Evolutionary conservation across 257 asterid species (phyloP).

Genomic region (Thymus mandschuricus): DNA sequence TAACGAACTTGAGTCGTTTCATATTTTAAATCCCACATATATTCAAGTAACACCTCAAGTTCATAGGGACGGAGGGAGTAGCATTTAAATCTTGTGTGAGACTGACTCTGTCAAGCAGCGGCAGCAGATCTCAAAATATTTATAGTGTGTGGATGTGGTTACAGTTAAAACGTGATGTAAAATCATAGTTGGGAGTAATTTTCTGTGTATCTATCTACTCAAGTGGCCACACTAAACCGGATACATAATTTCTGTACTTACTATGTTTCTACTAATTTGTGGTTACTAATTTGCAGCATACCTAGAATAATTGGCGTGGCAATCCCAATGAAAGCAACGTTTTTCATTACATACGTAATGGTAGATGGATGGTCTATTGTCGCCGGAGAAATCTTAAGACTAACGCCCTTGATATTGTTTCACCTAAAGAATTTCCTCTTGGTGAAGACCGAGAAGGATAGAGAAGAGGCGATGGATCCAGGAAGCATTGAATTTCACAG

Average conservation of each 20-base stretch:
- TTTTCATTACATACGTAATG: conserved; percentile 93
- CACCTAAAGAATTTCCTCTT: conserved; percentile 84
- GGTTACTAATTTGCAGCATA: conserved; percentile 54
- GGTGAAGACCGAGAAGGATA: conserved; percentile 93
- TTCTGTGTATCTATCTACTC: too few relatives aligned
- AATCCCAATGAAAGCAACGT: conserved; percentile 97
- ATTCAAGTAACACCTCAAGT: too few relatives aligned
- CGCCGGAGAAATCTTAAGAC: conserved; percentile 87
- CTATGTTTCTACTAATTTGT: neutral
- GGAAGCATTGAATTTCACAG: conserved; percentile 90
- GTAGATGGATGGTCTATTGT: conserved; percentile 98
- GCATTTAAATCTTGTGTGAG: too few relatives aligned
- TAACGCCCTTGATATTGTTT: conserved; percentile 72
- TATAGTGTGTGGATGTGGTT: too few relatives aligned
- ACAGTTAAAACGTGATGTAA: too few relatives aligned
- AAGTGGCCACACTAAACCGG: too few relatives aligned
- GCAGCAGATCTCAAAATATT: too few relatives aligned
- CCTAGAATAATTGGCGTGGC: conserved; percentile 80
- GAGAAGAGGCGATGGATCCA: conserved; percentile 96
- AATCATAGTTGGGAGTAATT: too few relatives aligned
- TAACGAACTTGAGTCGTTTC: too few relatives aligned
- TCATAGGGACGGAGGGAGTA: too few relatives aligned
- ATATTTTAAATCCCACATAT: too few relatives aligned
- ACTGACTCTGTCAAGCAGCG: too few relatives aligned
- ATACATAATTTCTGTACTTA: neutral